A percentile compares a stretch with the other conserved stretches of the same genome.
phyloP scores from a whole-genome alignment of 208 protist species.

The Wallacemonas rigidus region DNA sequence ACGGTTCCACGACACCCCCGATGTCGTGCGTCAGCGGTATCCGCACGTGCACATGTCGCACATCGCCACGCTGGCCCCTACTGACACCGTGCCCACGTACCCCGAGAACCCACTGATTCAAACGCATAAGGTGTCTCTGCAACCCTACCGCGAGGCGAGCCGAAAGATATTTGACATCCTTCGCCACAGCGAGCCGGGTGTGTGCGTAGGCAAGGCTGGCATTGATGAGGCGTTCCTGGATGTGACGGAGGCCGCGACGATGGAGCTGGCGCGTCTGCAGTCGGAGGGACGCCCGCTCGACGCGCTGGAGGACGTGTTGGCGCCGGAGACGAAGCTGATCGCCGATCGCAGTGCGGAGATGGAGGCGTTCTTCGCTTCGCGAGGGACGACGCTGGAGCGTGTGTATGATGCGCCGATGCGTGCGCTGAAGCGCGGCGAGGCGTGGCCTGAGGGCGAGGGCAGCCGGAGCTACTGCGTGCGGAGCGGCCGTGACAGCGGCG shows the following conservation, averaged over 20 bases:
- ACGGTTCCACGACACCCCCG: conserved; percentile 56
- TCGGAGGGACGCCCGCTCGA: conserved; percentile 14
- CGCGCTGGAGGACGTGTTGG: conserved; percentile 52
- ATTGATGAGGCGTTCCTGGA: conserved; percentile 92
- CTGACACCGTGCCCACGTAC: conserved; percentile 54
- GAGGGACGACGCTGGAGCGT: conserved; percentile 46
- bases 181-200: conserved; percentile 34
- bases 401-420: conserved; percentile 64
- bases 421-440: conserved; percentile 33
- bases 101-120: conserved; percentile 40
- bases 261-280: conserved; percentile 42
- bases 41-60: conserved; percentile 45
- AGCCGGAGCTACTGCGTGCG: conserved; percentile 33
- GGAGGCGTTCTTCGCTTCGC: conserved; percentile 42
- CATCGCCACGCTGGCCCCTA: conserved; percentile 58
- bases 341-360: conserved; percentile 52
- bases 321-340: conserved; percentile 54
- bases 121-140: conserved; percentile 81
- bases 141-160: conserved; percentile 85
- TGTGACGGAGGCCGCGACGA: conserved; percentile 63
- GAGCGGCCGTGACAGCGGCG: not conserved
- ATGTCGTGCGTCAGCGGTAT: conserved; percentile 43
- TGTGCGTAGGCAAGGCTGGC: conserved; percentile 68
- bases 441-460: conserved; percentile 22
- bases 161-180: conserved; percentile 73